Base-by-base conservation (phyloP, 441 rosid species). In the Populus hybrid region DNA sequence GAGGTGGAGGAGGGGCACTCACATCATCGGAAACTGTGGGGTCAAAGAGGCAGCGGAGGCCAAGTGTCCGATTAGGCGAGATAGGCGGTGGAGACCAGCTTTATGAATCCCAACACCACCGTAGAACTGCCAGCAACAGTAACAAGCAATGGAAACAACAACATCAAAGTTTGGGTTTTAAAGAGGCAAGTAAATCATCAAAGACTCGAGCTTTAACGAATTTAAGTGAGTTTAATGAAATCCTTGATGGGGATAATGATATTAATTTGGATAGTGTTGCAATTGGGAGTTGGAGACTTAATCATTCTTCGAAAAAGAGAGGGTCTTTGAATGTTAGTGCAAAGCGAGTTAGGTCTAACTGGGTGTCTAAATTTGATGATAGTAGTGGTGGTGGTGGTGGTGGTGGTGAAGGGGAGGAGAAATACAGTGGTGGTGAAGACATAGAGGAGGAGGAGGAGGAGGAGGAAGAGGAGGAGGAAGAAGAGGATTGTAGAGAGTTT, bases 41-140 rank as follows among this genome's bases (percentile, higher is more conserved):
- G 53, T 83, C 89, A 34, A 94, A 94, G 79, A 91, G 95, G 35
- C 90, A 89, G 80, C 81, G 97, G 57, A 87, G 98, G 75, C 97
- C 98, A 10, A 93, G 94, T 82, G 97, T 94, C n/a, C 87, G 97
- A 69, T 86, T 94, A 73, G 97, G 98, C 1, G 97, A 95, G 18
- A 93, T 92, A 61, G 66, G 66, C 80, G 99, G 99, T 69, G 97
- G 97, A 38, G 94, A 88, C 80, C 86, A 79, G 42, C 71, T 78
- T 46, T 78, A 82, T 71, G 89, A 86, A 16, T 20, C 59, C 61
- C 88, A 34, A 82, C 71, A 90, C 79, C 68, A 69, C 35, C 88
- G 94, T 75, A 82, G 93, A 77, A 63, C 69, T 75, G n/a, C 80
- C 59, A 5, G 11, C 18, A 69, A 20, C 18, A 69, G 16, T 67